Conservation (phyloP, 2,329 filamentous ascomycete species). For the Diaporthe ampelina region DNA sequence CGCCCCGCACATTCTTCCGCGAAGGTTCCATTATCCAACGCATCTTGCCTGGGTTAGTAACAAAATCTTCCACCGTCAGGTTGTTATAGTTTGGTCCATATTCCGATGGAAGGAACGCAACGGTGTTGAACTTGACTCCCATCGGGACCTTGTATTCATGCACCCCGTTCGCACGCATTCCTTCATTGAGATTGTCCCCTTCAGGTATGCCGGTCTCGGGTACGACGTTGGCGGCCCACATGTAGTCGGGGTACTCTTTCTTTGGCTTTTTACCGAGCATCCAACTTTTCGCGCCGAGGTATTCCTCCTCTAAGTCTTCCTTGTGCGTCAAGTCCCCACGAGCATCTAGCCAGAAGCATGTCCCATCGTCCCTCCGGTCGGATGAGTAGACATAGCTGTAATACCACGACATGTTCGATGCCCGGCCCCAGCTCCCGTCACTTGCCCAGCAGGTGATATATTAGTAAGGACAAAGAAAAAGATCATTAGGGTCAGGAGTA, state of each 20-base stretch:
- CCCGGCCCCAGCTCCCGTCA: slow-evolving; percentile 20
- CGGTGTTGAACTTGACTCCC: background rate
- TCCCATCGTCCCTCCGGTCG: background rate
- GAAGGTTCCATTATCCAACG: background rate
- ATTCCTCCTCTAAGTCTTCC: slow-evolving; percentile 18
- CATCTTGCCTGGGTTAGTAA: background rate
- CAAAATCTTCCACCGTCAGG: background rate
- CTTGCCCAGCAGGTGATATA: background rate
- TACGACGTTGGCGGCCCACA: background rate
- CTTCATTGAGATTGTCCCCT: background rate
- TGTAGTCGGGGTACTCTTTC: background rate
- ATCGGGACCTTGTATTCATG: background rate
- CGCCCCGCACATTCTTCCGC: background rate
- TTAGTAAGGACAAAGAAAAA: too few species aligned
- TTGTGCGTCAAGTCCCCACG: background rate
- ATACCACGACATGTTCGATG: slow-evolving; percentile 16
- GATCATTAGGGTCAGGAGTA: background rate
- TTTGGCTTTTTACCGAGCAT: background rate
- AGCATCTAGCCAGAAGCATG: slow-evolving; percentile 30
- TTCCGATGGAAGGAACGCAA: background rate
- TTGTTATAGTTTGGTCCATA: background rate
- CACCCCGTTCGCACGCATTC: slow-evolving; percentile 28
- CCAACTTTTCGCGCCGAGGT: background rate
- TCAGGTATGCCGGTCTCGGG: background rate
- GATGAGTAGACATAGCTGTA: background rate